Base-by-base conservation (phyloP, 805 yeast genomes). In the Lachancea lanzarotensis region DNA sequence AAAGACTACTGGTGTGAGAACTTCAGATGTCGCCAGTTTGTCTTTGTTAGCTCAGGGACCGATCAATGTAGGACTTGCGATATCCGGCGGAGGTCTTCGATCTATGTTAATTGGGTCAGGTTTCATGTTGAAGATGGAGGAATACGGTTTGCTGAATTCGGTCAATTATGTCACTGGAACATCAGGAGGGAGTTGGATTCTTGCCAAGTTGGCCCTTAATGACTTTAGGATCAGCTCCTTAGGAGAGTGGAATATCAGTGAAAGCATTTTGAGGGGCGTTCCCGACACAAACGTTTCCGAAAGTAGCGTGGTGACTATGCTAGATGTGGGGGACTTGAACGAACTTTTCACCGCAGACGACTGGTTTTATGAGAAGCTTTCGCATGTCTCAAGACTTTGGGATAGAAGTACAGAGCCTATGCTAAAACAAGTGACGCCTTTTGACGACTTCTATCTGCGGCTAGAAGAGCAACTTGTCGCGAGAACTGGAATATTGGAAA, bases 101-200 rank as follows among this genome's bases (percentile, higher is more conserved):
- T 70, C 73, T 0, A 56, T 68, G 60, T 52, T 62, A 12, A 60
- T 52, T 1, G 68, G 63, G 4, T 65, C 60, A 5, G 66, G 66
- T 2, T 55, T 67, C 42, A 48, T 65, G 3, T 38, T 47, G 19
- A 55, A 53, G 32, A 56, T 61, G 63, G 45, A 57, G 2, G 42
- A 49, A 7, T 40, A 42, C 18, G 83, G 83, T 0, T 44, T 82
- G 10, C 60, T 76, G 17, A 85, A 81, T 52, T 64, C 76, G 7
- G 47, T 79, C 0, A 65, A 74, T 13, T 82, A 82, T 55, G 66
- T 82, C 10, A 73, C 78, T 0, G 88, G 88, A 0, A 72, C 81
- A 1, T 80, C 87, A 2, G 89, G 89, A 1, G 90, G 89, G 0
- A 74, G 82, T 38, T 82, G 90, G 89, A 61, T 80, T 8, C 75